These are phyloP conservation scores for Dentipellis sp. DNA, from an alignment of 768 basidiomycete species.

Conservation along the genomic window DNA sequence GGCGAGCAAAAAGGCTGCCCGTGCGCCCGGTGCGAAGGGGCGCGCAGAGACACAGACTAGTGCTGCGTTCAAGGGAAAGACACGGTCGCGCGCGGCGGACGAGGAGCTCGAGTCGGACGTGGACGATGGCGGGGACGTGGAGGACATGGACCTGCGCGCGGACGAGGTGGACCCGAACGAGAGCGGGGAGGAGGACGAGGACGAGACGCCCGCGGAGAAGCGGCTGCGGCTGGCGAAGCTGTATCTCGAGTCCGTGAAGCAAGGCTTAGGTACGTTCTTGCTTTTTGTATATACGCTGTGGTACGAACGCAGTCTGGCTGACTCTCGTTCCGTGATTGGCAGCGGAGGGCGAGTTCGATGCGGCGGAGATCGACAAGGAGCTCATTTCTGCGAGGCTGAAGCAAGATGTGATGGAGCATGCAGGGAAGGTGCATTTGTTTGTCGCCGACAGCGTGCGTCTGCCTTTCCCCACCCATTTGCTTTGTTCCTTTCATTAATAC, in stretches of 20 bases:
- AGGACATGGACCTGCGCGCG: slow-evolving; percentile 65
- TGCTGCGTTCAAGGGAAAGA: slow-evolving; percentile 15
- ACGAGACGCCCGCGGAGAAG: slow-evolving; percentile 92
- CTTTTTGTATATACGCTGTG: background rate
- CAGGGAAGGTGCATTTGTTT: slow-evolving; percentile 79
- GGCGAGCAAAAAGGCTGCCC: slow-evolving; percentile 18
- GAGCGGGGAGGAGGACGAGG: slow-evolving; percentile 76
- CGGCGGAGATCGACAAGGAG: slow-evolving; percentile 91
- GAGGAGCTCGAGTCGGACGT: slow-evolving; percentile 64
- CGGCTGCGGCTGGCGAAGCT: slow-evolving; percentile 82
- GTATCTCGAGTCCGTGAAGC: slow-evolving; percentile 81
- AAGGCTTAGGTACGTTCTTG: slow-evolving; percentile 44
- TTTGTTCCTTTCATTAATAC: background rate
- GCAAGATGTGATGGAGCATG: slow-evolving; percentile 85
- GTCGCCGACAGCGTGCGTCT: slow-evolving; percentile 60
- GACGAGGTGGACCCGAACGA: slow-evolving; percentile 44
- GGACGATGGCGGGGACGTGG: slow-evolving; percentile 40
- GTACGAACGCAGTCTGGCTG: background rate
- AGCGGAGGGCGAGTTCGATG: slow-evolving; percentile 90
- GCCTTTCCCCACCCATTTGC: background rate
- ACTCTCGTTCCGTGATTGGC: background rate
- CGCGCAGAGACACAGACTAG: slow-evolving; percentile 5
- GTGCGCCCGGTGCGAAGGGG: slow-evolving; percentile 1
- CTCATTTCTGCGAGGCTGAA: slow-evolving; percentile 85
- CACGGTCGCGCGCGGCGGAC: slow-evolving; percentile 23